Conservation (phyloP, 352 stramenopile genomes). For the Globisporangium takayamanum region DNA sequence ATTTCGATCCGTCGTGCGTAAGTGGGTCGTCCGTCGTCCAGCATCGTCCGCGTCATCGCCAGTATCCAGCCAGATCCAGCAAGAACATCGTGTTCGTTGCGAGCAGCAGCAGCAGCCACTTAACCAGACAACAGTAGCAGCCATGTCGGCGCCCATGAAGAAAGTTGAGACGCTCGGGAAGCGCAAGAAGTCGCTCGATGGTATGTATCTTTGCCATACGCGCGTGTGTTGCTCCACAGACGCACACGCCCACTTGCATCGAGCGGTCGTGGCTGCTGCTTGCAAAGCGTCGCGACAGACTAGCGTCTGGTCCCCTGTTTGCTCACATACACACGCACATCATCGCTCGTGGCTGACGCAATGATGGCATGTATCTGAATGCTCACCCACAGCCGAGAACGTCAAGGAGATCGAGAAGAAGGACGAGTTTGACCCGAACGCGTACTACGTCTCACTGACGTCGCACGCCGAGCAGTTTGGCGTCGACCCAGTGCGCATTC, state of each 20-base stretch:
- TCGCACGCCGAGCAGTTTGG: constrained; percentile 85
- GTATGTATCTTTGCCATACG: constrained; percentile 19
- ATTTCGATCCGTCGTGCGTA: constrained; percentile 16
- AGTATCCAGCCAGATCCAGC: not conserved
- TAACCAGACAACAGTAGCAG: constrained; percentile 1
- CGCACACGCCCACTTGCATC: not conserved
- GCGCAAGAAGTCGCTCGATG: constrained; percentile 85
- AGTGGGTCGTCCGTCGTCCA: constrained; percentile 1
- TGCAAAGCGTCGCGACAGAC: not conserved
- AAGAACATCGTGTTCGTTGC: not conserved
- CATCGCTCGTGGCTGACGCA: not conserved
- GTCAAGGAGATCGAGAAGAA: constrained; percentile 80
- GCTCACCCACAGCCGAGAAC: constrained; percentile 41
- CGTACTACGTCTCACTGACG: constrained; percentile 84
- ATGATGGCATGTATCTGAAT: not conserved
- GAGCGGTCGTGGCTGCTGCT: not conserved
- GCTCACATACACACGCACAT: not conserved
- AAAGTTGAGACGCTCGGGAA: constrained; percentile 83
- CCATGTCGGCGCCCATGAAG: constrained; percentile 44
- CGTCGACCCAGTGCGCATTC: constrained; percentile 80
- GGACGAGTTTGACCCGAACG: constrained; percentile 83
- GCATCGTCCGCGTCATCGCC: not conserved
- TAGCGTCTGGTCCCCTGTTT: too few species aligned
- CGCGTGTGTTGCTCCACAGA: not conserved
- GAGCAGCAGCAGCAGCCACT: not conserved